Evolutionary conservation across 768 basidiomycete genomes (phyloP).

Genomic region (Atractiella rhizophila): DNA sequence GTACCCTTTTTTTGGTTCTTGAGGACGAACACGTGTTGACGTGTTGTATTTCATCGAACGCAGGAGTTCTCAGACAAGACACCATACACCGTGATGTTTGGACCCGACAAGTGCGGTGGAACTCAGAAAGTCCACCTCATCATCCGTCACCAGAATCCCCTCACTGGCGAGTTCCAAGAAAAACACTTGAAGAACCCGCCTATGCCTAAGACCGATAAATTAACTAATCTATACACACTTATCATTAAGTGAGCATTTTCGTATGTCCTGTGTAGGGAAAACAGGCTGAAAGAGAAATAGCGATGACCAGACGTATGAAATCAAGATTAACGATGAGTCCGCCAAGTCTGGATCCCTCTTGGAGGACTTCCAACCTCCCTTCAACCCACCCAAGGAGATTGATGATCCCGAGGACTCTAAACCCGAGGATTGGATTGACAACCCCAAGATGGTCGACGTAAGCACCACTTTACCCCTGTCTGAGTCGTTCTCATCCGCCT

Average conservation of each 20-base stretch:
- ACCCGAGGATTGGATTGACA: conserved; percentile 79
- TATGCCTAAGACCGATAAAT: conserved; percentile 62
- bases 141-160: conserved; percentile 89
- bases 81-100: conserved; percentile 53
- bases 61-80: conserved; percentile 86
- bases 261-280: too few relatives aligned
- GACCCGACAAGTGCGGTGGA: conserved; percentile 43
- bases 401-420: conserved; percentile 78
- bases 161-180: conserved; percentile 80
- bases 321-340: conserved; percentile 65
- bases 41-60: conserved; percentile 69
- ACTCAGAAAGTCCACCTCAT: conserved; percentile 76
- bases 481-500: too few relatives aligned
- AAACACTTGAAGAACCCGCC: conserved; percentile 73
- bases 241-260: too few relatives aligned
- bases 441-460: conserved; percentile 57
- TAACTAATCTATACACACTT: conserved; percentile 82
- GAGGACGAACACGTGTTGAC: neutral
- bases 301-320: conserved; percentile 81
- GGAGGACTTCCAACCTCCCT: conserved; percentile 73
- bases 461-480: conserved; percentile 58
- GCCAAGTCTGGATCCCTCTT: conserved; percentile 58
- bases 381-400: conserved; percentile 82
- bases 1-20: too few relatives aligned
- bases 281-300: too few relatives aligned